A percentile compares a stretch with the other conserved stretches of the same genome.
Evolutionary conservation across 148 eudicot genomes (phyloP).

Genomic region (Hydrangea macrophylla): DNA sequence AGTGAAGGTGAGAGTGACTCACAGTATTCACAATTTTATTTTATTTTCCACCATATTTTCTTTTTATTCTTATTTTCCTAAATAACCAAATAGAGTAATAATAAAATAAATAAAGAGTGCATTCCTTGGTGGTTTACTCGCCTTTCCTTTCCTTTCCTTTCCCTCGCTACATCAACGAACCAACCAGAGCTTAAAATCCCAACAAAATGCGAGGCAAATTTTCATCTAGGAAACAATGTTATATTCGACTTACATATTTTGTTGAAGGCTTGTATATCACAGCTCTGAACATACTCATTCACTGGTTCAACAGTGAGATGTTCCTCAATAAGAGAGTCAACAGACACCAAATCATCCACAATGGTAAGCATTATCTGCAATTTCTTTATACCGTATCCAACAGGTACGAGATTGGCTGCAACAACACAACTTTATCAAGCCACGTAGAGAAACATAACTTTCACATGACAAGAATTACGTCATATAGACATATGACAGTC

Average conservation of each 20-base stretch:
- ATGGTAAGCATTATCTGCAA: conserved; percentile 84
- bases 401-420: conserved; percentile 85
- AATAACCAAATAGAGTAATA: no score
- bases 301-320: conserved; percentile 67
- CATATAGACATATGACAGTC: no score
- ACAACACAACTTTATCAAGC: background rate
- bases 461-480: background rate
- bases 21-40: no score
- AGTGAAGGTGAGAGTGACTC: no score
- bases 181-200: no score
- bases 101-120: no score
- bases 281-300: conserved; percentile 87
- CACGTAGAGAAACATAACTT: background rate
- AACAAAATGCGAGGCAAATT: no score
- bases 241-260: conserved; percentile 54
- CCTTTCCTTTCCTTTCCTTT: no score
- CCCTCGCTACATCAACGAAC: no score
- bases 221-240: background rate
- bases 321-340: conserved; percentile 70
- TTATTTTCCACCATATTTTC: no score
- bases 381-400: conserved; percentile 97
- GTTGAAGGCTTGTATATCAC: conserved; percentile 96
- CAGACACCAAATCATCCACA: conserved; percentile 87
- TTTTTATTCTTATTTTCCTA: no score
- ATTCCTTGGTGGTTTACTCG: no score